Conservation (phyloP, 148 eudicot species). For the Limonium bicolor region DNA sequence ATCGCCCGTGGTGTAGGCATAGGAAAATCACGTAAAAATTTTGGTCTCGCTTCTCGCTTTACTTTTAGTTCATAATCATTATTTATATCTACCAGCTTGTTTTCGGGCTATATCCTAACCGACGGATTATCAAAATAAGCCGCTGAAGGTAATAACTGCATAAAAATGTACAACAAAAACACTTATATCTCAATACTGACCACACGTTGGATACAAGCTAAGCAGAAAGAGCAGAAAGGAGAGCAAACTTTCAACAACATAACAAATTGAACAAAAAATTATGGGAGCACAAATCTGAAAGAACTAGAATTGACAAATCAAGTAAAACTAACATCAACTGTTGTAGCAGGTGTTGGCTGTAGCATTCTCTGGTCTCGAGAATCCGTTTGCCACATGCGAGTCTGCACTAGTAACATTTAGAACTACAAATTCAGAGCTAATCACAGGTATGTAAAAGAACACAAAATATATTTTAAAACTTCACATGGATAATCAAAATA, state of each 20-base stretch:
- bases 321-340: conserved; percentile 64
- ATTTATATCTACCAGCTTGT: no score
- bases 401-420: conserved; percentile 18
- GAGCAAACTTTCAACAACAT: background rate
- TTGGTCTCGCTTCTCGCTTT: no score
- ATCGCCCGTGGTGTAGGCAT: no score
- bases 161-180: conserved; percentile 8
- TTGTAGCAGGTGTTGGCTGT: conserved; percentile 90
- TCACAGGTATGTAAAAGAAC: background rate
- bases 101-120: no score
- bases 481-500: no score
- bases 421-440: background rate
- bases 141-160: conserved; percentile 87
- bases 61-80: no score
- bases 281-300: no score
- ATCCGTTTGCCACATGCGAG: conserved; percentile 85
- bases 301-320: no score
- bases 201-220: background rate
- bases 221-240: background rate
- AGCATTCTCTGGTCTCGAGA: conserved; percentile 62
- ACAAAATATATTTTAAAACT: no score
- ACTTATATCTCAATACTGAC: background rate
- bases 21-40: no score
- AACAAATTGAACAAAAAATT: no score
- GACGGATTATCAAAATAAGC: conserved; percentile 95